phyloP scores from a whole-genome alignment of 441 rosid genomes.

The Erodium chrysanthum region DNA sequence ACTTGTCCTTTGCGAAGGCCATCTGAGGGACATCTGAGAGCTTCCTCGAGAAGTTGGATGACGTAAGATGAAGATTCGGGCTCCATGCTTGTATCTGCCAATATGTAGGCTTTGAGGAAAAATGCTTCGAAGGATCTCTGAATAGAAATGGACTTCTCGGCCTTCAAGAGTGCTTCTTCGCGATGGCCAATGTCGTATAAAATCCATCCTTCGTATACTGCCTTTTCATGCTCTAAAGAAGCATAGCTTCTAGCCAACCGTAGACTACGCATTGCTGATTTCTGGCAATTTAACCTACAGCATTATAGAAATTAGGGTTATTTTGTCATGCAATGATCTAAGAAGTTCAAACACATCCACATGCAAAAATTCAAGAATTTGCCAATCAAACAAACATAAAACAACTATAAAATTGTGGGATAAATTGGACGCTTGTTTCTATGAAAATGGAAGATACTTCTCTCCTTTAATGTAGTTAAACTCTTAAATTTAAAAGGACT shows the following conservation, averaged over 20 bases:
- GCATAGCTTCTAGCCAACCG: slow-evolving; percentile 84
- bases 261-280: slow-evolving; percentile 86
- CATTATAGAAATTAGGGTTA: neutral
- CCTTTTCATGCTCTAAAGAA: slow-evolving; percentile 68
- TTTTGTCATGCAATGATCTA: neutral
- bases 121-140: slow-evolving; percentile 96
- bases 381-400: neutral
- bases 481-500: too few species aligned
- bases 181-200: slow-evolving; percentile 87
- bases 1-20: slow-evolving; percentile 98
- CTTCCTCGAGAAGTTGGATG: slow-evolving; percentile 77
- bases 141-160: slow-evolving; percentile 69
- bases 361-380: neutral
- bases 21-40: slow-evolving; percentile 96
- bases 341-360: neutral
- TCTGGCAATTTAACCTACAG: slow-evolving; percentile 80
- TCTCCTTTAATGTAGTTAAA: too few species aligned
- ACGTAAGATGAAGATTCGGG: slow-evolving; percentile 60
- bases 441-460: too few species aligned
- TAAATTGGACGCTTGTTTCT: too few species aligned
- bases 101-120: slow-evolving; percentile 86
- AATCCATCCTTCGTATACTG: slow-evolving; percentile 97
- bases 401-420: neutral
- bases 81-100: slow-evolving; percentile 71
- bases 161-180: slow-evolving; percentile 88